Base-by-base conservation (phyloP, 1,284 basidiomycete species). In the Rhodotorula sp. region DNA sequence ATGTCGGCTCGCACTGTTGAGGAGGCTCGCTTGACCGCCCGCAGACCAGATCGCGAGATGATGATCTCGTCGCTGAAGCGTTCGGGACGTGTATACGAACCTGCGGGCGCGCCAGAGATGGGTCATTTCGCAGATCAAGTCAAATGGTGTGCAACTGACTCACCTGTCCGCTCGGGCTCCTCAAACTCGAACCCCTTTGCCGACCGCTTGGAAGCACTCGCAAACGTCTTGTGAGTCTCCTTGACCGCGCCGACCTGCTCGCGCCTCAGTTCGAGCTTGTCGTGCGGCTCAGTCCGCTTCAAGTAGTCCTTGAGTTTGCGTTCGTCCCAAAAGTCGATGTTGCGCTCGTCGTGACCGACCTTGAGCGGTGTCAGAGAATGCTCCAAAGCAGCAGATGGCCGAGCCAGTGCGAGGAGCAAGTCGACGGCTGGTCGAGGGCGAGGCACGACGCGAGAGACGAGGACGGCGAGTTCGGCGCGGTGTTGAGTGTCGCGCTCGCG, bases 321-420 rank as follows among this genome's bases (percentile, higher is more conserved):
- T 26, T 48, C 57, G 59, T 69, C 70, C 64, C 67, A 69, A 30
- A 69, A 69, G 42, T 69, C 67, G 59, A 68, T 45, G 14, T 60
- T 65, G 57, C 45, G 59, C 44, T 64, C 55, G 24, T 29, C 37
- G 58, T 67, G 66, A 7, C 54, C 55, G 46, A 29, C 8, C 5
- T 42, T 6, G 48, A 66, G 49, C 10, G 37, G 37, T 14, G 29
- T 15, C 20, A 29, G 29, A 20, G 29, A 33, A 18, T 18, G 33
- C 53, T 51, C 7, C 7, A 58, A 51, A 57, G 64, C 12, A 51
- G 49, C 24, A 29, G 3, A 29, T 22, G 14, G 8, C 20, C 12
- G 62, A 18, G 46, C 42, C 58, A 60, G 62, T 26, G 44, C 6
- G 63, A 14, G 20, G 65, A 64, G 54, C 6, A 30, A 30, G n/a